Evolutionary conservation across 441 rosid genomes (phyloP).

Genomic region (Arabidopsis hybrid): DNA sequence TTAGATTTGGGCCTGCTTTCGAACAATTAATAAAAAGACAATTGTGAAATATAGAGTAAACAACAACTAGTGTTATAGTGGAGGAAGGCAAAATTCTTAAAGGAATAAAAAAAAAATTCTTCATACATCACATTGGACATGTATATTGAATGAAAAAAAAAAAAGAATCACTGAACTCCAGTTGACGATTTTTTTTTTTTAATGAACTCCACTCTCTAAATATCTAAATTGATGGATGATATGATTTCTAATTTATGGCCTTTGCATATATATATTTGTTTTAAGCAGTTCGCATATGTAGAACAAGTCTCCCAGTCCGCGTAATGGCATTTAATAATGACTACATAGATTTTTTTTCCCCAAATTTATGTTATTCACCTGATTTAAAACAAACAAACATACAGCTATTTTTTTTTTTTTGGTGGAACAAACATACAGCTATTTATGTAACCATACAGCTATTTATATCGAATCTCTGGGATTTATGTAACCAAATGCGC

Average conservation of each 20-base stretch:
- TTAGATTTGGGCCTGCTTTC: background rate
- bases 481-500: constrained; percentile 19
- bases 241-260: constrained; percentile 1
- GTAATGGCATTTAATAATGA: constrained; percentile 28
- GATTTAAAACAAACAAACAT: background rate
- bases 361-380: background rate
- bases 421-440: background rate
- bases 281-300: background rate
- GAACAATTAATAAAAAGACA: background rate
- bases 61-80: background rate
- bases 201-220: constrained; percentile 34
- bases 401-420: background rate
- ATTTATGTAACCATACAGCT: constrained; percentile 31
- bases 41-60: background rate
- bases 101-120: background rate
- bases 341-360: background rate
- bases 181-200: too few species aligned
- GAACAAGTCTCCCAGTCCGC: constrained; percentile 42
- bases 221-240: constrained; percentile 3
- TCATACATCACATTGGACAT: constrained; percentile 9
- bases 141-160: constrained; percentile 15
- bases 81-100: background rate
- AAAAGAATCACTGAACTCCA: background rate
- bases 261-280: constrained; percentile 1
- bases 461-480: constrained; percentile 24